A percentile compares a stretch with the other conserved stretches of the same genome.
phyloP scores from a whole-genome alignment of 2,329 filamentous ascomycete species.

The Fusarium concolor region DNA sequence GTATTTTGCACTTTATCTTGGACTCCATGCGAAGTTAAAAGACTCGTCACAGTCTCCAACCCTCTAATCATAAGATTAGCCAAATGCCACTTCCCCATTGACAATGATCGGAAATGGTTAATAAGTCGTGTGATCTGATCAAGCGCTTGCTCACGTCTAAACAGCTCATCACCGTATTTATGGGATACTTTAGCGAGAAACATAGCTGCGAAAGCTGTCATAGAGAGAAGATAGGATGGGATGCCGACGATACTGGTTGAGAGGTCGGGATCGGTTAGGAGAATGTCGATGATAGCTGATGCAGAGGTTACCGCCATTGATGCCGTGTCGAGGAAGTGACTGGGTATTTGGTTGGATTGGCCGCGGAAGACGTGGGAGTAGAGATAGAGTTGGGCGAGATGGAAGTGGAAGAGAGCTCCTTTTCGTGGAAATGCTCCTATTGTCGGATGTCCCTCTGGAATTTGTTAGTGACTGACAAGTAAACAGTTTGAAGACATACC shows the following conservation, averaged over 20 bases:
- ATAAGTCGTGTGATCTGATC: constrained; percentile 54
- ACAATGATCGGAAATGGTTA: constrained; percentile 53
- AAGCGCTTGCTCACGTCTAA: constrained; percentile 52
- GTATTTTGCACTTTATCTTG: not conserved
- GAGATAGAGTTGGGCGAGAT: constrained; percentile 56
- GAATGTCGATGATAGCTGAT: constrained; percentile 57
- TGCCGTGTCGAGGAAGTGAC: constrained; percentile 51
- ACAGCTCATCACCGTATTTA: constrained; percentile 55
- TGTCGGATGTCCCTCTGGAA: constrained; percentile 48
- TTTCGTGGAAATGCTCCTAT: constrained; percentile 56
- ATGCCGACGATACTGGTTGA: constrained; percentile 56
- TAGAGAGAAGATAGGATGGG: constrained; percentile 63
- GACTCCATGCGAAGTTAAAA: not conserved
- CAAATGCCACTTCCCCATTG: constrained; percentile 59
- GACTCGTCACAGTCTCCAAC: constrained; percentile 49
- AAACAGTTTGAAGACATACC: constrained; percentile 34
- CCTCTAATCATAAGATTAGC: constrained; percentile 60
- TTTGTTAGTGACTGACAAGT: not conserved
- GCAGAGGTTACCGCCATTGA: constrained; percentile 53
- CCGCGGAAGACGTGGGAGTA: constrained; percentile 57
- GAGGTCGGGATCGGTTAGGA: constrained; percentile 57
- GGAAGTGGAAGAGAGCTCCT: constrained; percentile 55
- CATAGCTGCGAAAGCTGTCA: constrained; percentile 65
- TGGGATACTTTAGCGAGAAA: constrained; percentile 62
- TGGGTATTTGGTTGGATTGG: constrained; percentile 49